phyloP scores from a whole-genome alignment of 148 eudicot genomes.

The Fallopia convolvulus region DNA sequence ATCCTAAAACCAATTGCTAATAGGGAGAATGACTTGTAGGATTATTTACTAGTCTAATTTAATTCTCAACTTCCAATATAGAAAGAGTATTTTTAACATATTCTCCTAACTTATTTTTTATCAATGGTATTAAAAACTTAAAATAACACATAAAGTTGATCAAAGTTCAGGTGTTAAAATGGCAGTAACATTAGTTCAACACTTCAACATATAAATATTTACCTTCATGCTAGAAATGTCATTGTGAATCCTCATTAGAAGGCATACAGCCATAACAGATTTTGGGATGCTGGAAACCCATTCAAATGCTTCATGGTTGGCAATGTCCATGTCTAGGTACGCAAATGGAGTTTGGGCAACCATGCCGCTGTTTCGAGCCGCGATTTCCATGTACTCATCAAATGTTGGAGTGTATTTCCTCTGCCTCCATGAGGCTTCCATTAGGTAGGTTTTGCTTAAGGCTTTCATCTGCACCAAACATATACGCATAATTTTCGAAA shows the following conservation, averaged over 20 bases:
- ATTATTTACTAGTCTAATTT: too few relatives aligned
- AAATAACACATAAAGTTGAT: not conserved
- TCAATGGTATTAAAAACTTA: too few relatives aligned
- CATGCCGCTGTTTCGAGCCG: slow-evolving; percentile 1
- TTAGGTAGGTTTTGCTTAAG: slow-evolving; percentile 10
- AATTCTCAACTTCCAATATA: too few relatives aligned
- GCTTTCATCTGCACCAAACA: slow-evolving; percentile 11
- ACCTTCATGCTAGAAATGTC: slow-evolving; percentile 19
- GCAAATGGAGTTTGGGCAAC: not conserved
- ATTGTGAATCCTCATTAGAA: slow-evolving; percentile 15
- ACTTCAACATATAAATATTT: not conserved
- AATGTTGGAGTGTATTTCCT: slow-evolving; percentile 10
- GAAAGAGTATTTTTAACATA: too few relatives aligned
- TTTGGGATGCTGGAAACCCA: slow-evolving; percentile 13
- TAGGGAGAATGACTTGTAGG: too few relatives aligned
- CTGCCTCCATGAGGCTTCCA: slow-evolving; percentile 18
- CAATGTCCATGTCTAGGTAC: slow-evolving; percentile 19
- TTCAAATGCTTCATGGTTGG: slow-evolving; percentile 13
- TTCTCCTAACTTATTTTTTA: too few relatives aligned
- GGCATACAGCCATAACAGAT: not conserved
- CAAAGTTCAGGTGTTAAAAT: not conserved
- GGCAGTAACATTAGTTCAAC: too few relatives aligned
- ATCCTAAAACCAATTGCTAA: too few relatives aligned
- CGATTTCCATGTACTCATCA: slow-evolving; percentile 13
- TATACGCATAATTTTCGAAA: too few relatives aligned